phyloP scores from a whole-genome alignment of 2,329 filamentous ascomycete genomes.

The Cryphonectria parasitica region DNA sequence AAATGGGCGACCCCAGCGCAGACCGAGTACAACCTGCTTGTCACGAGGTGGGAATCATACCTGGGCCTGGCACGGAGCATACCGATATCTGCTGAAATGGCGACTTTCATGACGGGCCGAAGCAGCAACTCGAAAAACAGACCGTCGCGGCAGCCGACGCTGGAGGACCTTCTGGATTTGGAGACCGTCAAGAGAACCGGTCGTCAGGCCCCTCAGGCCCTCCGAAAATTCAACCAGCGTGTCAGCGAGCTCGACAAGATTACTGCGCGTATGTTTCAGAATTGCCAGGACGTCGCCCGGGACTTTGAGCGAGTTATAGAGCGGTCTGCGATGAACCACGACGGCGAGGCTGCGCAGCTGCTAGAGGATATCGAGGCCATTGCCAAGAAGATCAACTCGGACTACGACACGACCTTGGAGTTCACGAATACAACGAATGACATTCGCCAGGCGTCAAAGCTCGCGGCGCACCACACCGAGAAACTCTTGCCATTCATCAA shows the following conservation, averaged over 20 bases:
- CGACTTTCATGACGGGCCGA: slow-evolving; percentile 64
- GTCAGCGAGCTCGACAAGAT: slow-evolving; percentile 64
- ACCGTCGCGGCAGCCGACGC: slow-evolving; percentile 56
- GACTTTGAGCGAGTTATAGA: slow-evolving; percentile 64
- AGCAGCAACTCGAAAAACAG: slow-evolving; percentile 45
- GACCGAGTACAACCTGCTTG: slow-evolving; percentile 67
- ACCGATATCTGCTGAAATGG: slow-evolving; percentile 68
- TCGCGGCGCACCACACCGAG: slow-evolving; percentile 66
- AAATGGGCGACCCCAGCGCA: slow-evolving; percentile 71
- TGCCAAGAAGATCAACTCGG: slow-evolving; percentile 82
- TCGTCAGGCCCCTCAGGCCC: slow-evolving; percentile 61
- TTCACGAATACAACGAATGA: slow-evolving; percentile 67
- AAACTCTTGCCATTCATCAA: slow-evolving; percentile 62
- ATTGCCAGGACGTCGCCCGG: slow-evolving; percentile 64
- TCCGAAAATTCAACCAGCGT: slow-evolving; percentile 63
- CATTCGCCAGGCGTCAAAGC: slow-evolving; percentile 64
- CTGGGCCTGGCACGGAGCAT: slow-evolving; percentile 67
- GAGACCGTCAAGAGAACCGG: slow-evolving; percentile 75
- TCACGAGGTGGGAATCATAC: slow-evolving; percentile 70
- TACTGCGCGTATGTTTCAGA: slow-evolving; percentile 62
- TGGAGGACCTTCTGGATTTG: slow-evolving; percentile 77
- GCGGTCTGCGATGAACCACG: slow-evolving; percentile 60
- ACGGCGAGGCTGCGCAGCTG: slow-evolving; percentile 68
- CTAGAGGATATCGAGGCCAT: slow-evolving; percentile 85
- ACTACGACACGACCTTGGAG: slow-evolving; percentile 76